These are phyloP conservation scores for Lagenidium sp. DNA, from an alignment of 352 stramenopile species.

Conservation along the genomic window DNA sequence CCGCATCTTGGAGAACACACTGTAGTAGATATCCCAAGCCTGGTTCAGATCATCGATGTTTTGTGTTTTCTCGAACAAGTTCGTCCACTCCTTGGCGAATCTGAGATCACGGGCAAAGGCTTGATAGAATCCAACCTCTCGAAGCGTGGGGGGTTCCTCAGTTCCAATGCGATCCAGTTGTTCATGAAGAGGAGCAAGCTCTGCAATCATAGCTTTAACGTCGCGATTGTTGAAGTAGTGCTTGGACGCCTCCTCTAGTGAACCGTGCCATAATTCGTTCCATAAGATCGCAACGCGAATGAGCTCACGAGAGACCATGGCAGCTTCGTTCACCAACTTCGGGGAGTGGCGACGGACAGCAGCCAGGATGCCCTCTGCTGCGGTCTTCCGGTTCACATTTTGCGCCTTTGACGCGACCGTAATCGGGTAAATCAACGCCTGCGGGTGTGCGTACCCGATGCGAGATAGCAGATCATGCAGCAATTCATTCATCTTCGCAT, in stretches of 20 bases:
- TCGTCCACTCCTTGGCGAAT: conserved; percentile 77
- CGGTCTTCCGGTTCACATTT: conserved; percentile 82
- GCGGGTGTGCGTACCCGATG: conserved; percentile 93
- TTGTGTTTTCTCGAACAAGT: conserved; percentile 70
- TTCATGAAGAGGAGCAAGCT: conserved; percentile 93
- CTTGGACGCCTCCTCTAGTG: conserved; percentile 96
- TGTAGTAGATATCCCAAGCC: conserved; percentile 99
- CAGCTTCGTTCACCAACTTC: conserved; percentile 95
- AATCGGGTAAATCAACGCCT: conserved; percentile 99
- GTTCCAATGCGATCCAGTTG: conserved; percentile 72
- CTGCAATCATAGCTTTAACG: conserved; percentile 94
- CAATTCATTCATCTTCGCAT: conserved; percentile 69
- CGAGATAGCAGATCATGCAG: conserved; percentile 86
- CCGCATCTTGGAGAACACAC: conserved; percentile 92
- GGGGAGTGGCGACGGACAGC: conserved; percentile 93
- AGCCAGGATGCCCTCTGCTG: conserved; percentile 94
- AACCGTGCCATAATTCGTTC: conserved; percentile 98
- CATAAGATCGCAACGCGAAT: conserved; percentile 99
- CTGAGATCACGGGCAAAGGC: conserved; percentile 92
- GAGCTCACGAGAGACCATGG: conserved; percentile 94
- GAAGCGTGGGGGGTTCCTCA: conserved; percentile 74
- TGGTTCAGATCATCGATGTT: conserved; percentile 81
- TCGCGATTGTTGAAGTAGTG: conserved; percentile 98
- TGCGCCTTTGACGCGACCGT: conserved; percentile 96
- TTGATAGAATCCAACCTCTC: conserved; percentile 80